These are phyloP conservation scores for Candida maris DNA, from an alignment of 805 yeast species.

Conservation along the genomic window DNA sequence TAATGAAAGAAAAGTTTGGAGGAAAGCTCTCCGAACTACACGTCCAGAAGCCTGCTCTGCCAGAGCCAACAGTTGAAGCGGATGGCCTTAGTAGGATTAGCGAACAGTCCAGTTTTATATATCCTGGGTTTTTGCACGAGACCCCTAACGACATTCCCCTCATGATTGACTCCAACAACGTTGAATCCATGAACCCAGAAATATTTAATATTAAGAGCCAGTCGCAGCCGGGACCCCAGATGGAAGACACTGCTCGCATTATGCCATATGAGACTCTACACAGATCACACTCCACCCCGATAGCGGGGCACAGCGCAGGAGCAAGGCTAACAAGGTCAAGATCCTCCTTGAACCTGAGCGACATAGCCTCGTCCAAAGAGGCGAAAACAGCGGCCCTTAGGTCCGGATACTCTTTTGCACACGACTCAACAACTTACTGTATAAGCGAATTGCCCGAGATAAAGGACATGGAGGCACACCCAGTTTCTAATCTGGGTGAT, in stretches of 20 bases:
- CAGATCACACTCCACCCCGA: conserved; percentile 16
- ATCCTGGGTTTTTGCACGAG: conserved; percentile 19
- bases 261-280: conserved; percentile 13
- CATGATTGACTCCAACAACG: conserved; percentile 21
- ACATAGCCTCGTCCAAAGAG: conserved; percentile 41
- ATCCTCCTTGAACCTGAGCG: conserved; percentile 52
- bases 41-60: conserved; percentile 1
- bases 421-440: conserved; percentile 11
- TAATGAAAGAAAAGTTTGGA: conserved; percentile 29
- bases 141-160: conserved; percentile 17
- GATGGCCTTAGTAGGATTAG: neutral
- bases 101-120: conserved; percentile 10
- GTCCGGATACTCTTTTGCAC: conserved; percentile 12
- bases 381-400: conserved; percentile 28
- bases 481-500: neutral
- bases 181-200: conserved; percentile 15
- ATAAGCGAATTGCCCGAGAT: conserved; percentile 15
- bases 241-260: conserved; percentile 4
- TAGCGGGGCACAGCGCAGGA: conserved; percentile 9
- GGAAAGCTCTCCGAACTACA: conserved; percentile 25
- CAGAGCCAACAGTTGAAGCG: neutral
- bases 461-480: conserved; percentile 6
- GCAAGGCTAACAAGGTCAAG: conserved; percentile 38
- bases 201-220: conserved; percentile 7
- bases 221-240: conserved; percentile 12